These are phyloP conservation scores for Calonectria multiphialidica DNA, from an alignment of 2,329 filamentous ascomycete species.

Conservation along the genomic window DNA sequence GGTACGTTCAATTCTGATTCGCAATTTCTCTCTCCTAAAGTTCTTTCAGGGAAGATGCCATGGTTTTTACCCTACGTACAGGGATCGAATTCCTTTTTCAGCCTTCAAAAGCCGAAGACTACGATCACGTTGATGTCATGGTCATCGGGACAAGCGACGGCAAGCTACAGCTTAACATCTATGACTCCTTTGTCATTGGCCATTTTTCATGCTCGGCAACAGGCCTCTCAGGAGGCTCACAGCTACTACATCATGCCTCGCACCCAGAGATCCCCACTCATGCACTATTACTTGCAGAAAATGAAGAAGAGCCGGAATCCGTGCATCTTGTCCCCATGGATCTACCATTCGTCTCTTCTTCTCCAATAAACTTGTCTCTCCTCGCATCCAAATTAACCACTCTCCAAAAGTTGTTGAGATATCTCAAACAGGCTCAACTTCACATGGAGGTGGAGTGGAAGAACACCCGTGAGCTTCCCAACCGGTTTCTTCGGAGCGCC, in stretches of 20 bases:
- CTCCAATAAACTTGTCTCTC: slow-evolving; percentile 84
- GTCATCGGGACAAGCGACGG: slow-evolving; percentile 80
- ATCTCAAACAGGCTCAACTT: slow-evolving; percentile 83
- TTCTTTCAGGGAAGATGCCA: slow-evolving; percentile 60
- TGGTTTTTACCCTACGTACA: slow-evolving; percentile 76
- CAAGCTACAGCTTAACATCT: slow-evolving; percentile 81
- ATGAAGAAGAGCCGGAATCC: slow-evolving; percentile 47
- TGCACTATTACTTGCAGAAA: slow-evolving; percentile 70
- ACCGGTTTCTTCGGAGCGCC: slow-evolving; percentile 81
- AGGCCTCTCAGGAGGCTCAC: slow-evolving; percentile 37
- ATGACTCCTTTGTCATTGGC: slow-evolving; percentile 87
- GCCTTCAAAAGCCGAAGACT: slow-evolving; percentile 70
- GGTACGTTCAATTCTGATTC: slow-evolving; percentile 55
- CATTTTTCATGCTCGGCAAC: slow-evolving; percentile 65
- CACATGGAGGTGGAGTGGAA: slow-evolving; percentile 88
- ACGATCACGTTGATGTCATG: slow-evolving; percentile 83
- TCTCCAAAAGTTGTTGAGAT: slow-evolving; percentile 86
- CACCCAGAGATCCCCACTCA: slow-evolving; percentile 83
- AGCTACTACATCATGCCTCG: slow-evolving; percentile 73
- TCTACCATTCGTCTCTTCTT: slow-evolving; percentile 83
- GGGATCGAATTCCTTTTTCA: slow-evolving; percentile 80
- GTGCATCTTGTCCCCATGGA: slow-evolving; percentile 79
- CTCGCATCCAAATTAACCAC: slow-evolving; percentile 89
- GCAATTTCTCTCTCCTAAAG: not conserved
- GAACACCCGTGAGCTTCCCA: slow-evolving; percentile 82